phyloP scores from a whole-genome alignment of 2,329 filamentous ascomycete species.

The Trichoderma koningii region DNA sequence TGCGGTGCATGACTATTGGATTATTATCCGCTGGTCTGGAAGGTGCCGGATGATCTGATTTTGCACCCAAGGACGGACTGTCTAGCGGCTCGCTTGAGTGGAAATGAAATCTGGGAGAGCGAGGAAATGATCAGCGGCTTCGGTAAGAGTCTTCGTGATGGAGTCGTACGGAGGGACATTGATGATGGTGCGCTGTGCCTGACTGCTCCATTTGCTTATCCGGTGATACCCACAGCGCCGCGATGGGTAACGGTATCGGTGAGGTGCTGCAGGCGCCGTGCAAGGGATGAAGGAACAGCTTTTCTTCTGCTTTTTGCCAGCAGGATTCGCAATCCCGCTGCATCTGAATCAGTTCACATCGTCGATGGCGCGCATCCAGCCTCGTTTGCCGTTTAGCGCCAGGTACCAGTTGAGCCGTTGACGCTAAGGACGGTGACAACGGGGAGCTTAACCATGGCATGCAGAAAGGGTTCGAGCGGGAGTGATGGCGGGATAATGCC shows the following conservation, averaged over 20 bases:
- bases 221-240: neutral
- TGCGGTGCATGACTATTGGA: neutral
- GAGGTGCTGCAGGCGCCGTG: too few species aligned
- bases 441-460: neutral
- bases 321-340: neutral
- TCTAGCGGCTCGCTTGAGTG: constrained; percentile 1
- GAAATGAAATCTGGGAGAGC: neutral
- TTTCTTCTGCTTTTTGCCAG: neutral
- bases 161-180: neutral
- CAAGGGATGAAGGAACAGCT: too few species aligned
- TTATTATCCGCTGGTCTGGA: constrained; percentile 13
- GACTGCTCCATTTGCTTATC: too few species aligned
- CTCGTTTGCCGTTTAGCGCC: constrained; percentile 16
- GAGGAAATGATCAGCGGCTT: constrained; percentile 2
- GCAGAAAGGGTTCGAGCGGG: neutral
- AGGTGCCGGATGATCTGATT: constrained; percentile 21
- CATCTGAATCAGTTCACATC: neutral
- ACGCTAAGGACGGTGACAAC: constrained; percentile 20
- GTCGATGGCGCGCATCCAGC: constrained; percentile 14
- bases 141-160: too few species aligned
- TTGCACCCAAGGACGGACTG: neutral
- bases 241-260: too few species aligned
- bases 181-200: neutral
- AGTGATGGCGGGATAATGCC: neutral
- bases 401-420: constrained; percentile 8